Conservation (phyloP, 257 asterid species). For the Petunia secreta region DNA sequence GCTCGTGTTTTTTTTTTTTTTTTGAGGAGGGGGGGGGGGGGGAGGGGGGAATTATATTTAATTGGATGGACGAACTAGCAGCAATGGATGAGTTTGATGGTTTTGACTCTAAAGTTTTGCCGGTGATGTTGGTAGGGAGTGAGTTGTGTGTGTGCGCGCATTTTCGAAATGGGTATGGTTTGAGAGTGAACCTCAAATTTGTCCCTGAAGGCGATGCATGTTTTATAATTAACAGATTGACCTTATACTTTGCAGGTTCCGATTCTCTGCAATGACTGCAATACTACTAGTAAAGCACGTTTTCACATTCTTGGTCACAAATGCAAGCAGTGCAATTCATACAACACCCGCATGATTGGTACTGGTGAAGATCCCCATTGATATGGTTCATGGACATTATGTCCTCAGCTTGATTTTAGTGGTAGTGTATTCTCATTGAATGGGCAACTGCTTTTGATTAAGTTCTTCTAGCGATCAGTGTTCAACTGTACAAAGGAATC, state of each 20-base stretch:
- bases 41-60: background rate
- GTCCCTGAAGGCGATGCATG: background rate
- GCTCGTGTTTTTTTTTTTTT: background rate
- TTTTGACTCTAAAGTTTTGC: background rate
- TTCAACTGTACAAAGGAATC: background rate
- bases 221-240: background rate
- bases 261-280: slow-evolving; percentile 87
- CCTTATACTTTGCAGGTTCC: slow-evolving; percentile 58
- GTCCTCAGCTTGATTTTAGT: slow-evolving; percentile 19
- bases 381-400: background rate
- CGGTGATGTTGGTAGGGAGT: background rate
- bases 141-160: background rate
- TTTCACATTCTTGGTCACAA: slow-evolving; percentile 92
- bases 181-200: background rate
- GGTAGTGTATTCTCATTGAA: background rate
- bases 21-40: background rate
- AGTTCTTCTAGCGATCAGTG: slow-evolving; percentile 2
- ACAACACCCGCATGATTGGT: slow-evolving; percentile 71
- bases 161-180: background rate
- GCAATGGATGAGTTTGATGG: background rate
- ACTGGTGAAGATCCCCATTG: slow-evolving; percentile 45
- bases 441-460: background rate
- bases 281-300: slow-evolving; percentile 55
- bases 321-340: slow-evolving; percentile 73
- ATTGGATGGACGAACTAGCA: background rate